These are phyloP conservation scores for Geotrichum carabidarum DNA, from an alignment of 1,139 yeast genomes.

Conservation along the genomic window DNA sequence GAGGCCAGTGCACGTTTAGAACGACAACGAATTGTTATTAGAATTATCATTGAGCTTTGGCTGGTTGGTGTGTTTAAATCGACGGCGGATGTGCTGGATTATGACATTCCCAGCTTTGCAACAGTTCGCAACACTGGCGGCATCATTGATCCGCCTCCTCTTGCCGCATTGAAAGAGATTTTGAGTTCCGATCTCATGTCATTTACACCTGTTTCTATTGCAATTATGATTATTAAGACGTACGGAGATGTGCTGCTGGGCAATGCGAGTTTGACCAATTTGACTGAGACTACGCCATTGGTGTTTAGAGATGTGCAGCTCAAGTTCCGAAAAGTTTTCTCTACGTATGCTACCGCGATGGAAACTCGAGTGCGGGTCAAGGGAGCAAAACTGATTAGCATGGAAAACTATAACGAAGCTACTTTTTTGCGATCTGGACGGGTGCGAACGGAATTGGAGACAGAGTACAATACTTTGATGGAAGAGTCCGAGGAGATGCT, in stretches of 20 bases:
- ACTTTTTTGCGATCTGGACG: conserved; percentile 17
- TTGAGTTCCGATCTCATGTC: conserved; percentile 44
- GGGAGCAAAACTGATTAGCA: conserved; percentile 26
- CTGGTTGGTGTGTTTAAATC: conserved; percentile 45
- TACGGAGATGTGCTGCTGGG: conserved; percentile 35
- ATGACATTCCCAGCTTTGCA: conserved; percentile 42
- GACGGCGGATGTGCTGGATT: conserved; percentile 27
- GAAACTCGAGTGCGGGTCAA: conserved; percentile 39
- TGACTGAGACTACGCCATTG: conserved; percentile 15
- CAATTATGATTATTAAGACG: conserved; percentile 49
- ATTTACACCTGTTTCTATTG: conserved; percentile 45
- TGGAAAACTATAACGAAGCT: conserved; percentile 17
- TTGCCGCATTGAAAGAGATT: conserved; percentile 51
- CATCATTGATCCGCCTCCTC: conserved; percentile 41
- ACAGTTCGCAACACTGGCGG: conserved; percentile 27
- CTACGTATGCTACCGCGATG: conserved; percentile 47
- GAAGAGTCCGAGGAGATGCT: conserved; percentile 16
- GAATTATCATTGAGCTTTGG: conserved; percentile 58
- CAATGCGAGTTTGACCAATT: conserved; percentile 3
- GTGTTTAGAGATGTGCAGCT: conserved; percentile 27
- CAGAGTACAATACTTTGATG: conserved; percentile 7
- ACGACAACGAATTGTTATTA: conserved; percentile 49
- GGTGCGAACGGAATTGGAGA: conserved; percentile 8
- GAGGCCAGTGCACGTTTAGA: conserved; percentile 44
- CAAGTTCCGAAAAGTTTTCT: conserved; percentile 40